phyloP scores from a whole-genome alignment of 1,284 basidiomycete species.

The Mixia osmundae region DNA sequence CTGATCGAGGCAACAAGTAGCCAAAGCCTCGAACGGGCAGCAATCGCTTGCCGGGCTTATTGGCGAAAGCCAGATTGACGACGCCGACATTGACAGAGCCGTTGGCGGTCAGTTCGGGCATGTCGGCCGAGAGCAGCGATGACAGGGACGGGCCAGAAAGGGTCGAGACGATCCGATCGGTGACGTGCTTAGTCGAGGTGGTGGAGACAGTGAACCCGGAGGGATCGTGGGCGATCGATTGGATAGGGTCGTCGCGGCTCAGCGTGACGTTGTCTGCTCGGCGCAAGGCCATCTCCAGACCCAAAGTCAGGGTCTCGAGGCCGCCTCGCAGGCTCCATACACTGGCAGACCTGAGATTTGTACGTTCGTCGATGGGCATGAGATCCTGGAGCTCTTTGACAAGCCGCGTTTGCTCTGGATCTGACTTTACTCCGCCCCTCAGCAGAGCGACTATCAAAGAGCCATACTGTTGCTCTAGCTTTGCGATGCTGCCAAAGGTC shows the following conservation, averaged over 20 bases:
- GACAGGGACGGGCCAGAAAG: conserved; percentile 14
- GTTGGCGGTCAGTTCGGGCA: conserved; percentile 27
- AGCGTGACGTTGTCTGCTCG: no score
- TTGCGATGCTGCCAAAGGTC: conserved; percentile 48
- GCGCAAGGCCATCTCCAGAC: no score
- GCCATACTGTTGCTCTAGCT: conserved; percentile 37
- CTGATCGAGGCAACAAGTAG: conserved; percentile 66
- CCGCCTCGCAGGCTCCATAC: conserved; percentile 64
- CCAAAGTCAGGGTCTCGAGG: conserved; percentile 34
- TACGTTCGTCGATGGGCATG: no score
- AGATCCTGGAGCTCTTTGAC: conserved; percentile 31
- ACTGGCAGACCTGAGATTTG: no score
- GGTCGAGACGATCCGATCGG: conserved; percentile 13
- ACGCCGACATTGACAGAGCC: conserved; percentile 38
- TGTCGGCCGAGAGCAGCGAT: conserved; percentile 17
- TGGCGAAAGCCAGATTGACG: conserved; percentile 33
- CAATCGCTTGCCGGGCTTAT: conserved; percentile 24
- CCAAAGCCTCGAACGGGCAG: conserved; percentile 49
- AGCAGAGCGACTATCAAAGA: conserved; percentile 44
- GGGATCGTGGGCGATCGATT: no score
- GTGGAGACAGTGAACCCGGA: no score
- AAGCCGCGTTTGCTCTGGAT: conserved; percentile 28
- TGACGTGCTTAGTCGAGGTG: neutral
- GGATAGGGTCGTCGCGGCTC: no score
- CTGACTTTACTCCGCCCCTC: conserved; percentile 17